These are phyloP conservation scores for Immersiporthe knoxdaviesiana DNA, from an alignment of 2,329 filamentous ascomycete species.

Conservation along the genomic window DNA sequence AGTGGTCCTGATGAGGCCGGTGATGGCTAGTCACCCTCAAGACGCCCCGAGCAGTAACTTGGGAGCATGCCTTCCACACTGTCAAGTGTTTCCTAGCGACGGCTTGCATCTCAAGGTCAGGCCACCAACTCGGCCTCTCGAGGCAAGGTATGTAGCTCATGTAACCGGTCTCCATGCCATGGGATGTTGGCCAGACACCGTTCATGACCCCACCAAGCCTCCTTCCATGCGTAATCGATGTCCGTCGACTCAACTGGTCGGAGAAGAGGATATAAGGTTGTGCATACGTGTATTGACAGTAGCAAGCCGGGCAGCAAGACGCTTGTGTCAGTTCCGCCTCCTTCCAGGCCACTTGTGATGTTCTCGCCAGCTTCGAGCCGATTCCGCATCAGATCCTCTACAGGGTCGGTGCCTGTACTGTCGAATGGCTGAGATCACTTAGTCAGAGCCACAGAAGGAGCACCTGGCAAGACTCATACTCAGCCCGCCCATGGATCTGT, in stretches of 20 bases:
- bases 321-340: not conserved
- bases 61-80: no score
- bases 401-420: not conserved
- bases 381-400: not conserved
- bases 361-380: not conserved
- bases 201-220: not conserved
- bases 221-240: not conserved
- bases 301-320: not conserved
- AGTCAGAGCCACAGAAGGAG: not conserved
- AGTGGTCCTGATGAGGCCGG: no score
- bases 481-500: not conserved
- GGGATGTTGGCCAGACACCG: not conserved
- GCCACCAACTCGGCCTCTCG: no score
- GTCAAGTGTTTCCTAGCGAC: no score
- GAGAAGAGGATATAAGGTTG: not conserved
- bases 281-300: not conserved
- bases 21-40: no score
- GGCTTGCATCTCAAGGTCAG: not conserved
- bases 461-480: not conserved
- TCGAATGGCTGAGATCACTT: not conserved
- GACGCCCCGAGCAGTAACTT: no score
- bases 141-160: not conserved
- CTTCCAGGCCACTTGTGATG: not conserved
- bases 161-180: not conserved
- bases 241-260: not conserved